phyloP scores from a whole-genome alignment of 345 rosid species.

The Gossypium arboreum region DNA sequence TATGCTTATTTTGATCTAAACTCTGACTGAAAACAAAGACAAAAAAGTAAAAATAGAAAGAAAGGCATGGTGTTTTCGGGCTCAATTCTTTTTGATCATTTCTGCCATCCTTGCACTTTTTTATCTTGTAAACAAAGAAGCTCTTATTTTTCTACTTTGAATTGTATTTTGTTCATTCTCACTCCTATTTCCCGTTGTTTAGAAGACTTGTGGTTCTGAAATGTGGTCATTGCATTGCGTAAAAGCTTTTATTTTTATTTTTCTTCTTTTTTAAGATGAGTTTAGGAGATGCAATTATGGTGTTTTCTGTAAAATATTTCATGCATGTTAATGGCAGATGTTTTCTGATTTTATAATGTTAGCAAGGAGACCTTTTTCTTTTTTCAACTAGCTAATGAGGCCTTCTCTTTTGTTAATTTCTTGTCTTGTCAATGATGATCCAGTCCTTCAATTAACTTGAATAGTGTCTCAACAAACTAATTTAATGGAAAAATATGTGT shows the following conservation, averaged over 20 bases:
- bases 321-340: not conserved
- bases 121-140: constrained; percentile 1
- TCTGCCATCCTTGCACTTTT: not conserved
- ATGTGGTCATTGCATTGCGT: not conserved
- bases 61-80: constrained; percentile 14
- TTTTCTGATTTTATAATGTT: constrained; percentile 5
- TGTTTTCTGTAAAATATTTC: not conserved
- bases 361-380: not conserved
- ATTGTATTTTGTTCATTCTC: not conserved
- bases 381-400: not conserved
- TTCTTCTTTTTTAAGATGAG: not conserved
- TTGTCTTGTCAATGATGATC: not conserved
- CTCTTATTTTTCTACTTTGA: not conserved
- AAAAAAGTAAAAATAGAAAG: constrained; percentile 15
- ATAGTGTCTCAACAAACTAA: too few relatives aligned
- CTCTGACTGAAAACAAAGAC: not conserved
- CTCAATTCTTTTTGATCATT: not conserved
- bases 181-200: not conserved
- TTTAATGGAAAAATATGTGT: too few relatives aligned
- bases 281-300: not conserved
- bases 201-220: not conserved
- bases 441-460: not conserved
- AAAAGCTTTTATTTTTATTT: not conserved
- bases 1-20: not conserved
- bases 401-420: not conserved